Evolutionary conservation across 2,329 filamentous ascomycete genomes (phyloP), one percentile per base, ranked within the genome.

Genomic region (Trichophyton rubrum): DNA sequence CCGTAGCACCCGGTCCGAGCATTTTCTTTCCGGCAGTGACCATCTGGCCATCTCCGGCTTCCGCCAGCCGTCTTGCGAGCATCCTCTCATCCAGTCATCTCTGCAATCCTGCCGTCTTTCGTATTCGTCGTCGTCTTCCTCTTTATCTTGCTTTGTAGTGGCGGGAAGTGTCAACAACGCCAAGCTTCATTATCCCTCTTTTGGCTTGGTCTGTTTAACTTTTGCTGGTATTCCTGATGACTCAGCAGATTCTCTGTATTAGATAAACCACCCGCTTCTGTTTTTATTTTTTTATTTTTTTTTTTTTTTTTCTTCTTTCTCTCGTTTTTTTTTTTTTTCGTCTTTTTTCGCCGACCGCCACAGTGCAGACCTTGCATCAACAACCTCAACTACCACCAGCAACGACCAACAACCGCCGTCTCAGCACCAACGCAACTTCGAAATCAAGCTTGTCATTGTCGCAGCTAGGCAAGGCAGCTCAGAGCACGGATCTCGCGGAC

Each of bases 281-380:
- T 17, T 24, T 47, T 47, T n/a, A 4, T 40, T n/a, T 8, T 22
- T 22, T 20, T 17, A 7, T 30, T 24, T 24, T 53, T n/a, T 15
- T 3, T n/a, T 11, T 11, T 22, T 24, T 30, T 22, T 22, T 33
- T 22, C 15, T 47, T n/a, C 15, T 41, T 17, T 27, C 11, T 13
- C 33, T 13, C 33, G 11, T 3, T 38, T 13, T 9, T 13, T 9
- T 35, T 13, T 13, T 9, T 38, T 38, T 38, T 38, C 33, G 11
- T 2, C 33, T 20, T 53, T 53, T 53, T 53, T 55, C 38, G 27
- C 51, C 51, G 51, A 55, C 51, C 51, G 51, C 51, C 51, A 55
- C 51, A 17, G 51, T 38, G 33, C 33, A 38, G 33, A 38, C 8
- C 33, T 13, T 38, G 33, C 33, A 38, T 9, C 33, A 38, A 13